phyloP scores from a whole-genome alignment of 192 early-diverging fungal species.

The Endogone sp. region DNA sequence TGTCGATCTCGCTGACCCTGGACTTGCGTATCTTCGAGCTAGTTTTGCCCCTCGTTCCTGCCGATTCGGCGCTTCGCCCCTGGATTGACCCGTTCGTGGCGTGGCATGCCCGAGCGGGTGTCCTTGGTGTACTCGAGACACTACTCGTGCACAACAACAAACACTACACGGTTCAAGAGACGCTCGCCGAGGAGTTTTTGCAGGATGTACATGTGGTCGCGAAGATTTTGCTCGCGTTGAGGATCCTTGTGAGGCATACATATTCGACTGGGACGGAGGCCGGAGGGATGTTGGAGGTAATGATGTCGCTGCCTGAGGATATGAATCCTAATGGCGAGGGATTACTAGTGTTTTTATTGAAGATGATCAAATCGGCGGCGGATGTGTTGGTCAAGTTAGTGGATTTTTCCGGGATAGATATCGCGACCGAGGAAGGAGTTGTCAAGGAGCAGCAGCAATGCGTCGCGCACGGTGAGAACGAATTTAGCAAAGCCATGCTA shows the following conservation, averaged over 20 bases:
- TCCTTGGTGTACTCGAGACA: constrained; percentile 16
- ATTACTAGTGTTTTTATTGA: constrained; percentile 17
- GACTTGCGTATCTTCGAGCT: constrained; percentile 5
- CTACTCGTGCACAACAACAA: constrained; percentile 18
- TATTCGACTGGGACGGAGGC: constrained; percentile 5
- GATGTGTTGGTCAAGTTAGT: constrained; percentile 14
- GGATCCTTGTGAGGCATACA: constrained; percentile 12
- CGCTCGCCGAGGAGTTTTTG: constrained; percentile 10
- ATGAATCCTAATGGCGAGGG: constrained; percentile 21
- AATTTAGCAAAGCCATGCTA: neutral
- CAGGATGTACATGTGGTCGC: constrained; percentile 15
- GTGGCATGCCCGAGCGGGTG: constrained; percentile 12
- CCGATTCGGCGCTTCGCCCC: constrained; percentile 10
- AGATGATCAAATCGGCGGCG: constrained; percentile 12
- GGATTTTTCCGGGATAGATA: neutral
- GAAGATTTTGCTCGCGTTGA: constrained; percentile 10
- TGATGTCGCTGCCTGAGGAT: constrained; percentile 17
- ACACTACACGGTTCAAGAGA: constrained; percentile 9
- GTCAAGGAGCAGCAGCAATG: neutral
- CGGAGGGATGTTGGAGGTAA: constrained; percentile 13
- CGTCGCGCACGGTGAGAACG: no score
- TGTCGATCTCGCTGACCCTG: constrained; percentile 7
- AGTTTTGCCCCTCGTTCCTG: neutral
- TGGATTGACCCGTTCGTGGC: constrained; percentile 15
- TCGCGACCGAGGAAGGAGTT: neutral